phyloP scores from a whole-genome alignment of 1,284 basidiomycete genomes.

The Kalmanozyma brasiliensis region DNA sequence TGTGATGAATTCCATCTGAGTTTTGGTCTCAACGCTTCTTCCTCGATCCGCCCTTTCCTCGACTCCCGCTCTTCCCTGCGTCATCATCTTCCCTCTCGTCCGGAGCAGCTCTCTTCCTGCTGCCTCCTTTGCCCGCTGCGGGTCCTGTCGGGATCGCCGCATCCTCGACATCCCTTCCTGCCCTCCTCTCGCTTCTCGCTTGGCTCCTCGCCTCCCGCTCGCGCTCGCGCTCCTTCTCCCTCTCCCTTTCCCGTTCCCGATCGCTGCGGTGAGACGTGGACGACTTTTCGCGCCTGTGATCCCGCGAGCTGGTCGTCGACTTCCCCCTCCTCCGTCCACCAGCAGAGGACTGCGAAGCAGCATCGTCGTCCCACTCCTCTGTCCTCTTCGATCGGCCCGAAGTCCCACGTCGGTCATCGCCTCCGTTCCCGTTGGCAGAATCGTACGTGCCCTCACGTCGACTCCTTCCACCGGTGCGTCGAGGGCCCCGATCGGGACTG shows the following conservation, averaged over 20 bases:
- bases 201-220: slow-evolving; percentile 37
- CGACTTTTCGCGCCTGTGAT: slow-evolving; percentile 11
- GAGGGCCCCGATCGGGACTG: slow-evolving; percentile 1
- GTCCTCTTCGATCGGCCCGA: slow-evolving; percentile 16
- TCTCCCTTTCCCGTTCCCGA: slow-evolving; percentile 27
- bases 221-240: slow-evolving; percentile 29
- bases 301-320: too few relatives aligned
- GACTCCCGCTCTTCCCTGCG: slow-evolving; percentile 6
- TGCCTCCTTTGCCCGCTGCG: slow-evolving; percentile 15
- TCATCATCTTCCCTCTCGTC: slow-evolving; percentile 38
- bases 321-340: slow-evolving; percentile 12
- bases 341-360: slow-evolving; percentile 31
- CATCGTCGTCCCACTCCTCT: slow-evolving; percentile 34
- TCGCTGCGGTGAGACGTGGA: slow-evolving; percentile 23
- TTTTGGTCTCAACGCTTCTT: slow-evolving; percentile 32
- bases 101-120: slow-evolving; percentile 37
- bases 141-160: slow-evolving; percentile 14
- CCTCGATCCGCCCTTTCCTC: slow-evolving; percentile 8
- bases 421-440: slow-evolving; percentile 4
- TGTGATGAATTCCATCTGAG: too few relatives aligned
- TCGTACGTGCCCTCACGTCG: slow-evolving; percentile 30
- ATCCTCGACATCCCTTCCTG: slow-evolving; percentile 40
- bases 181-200: slow-evolving; percentile 34
- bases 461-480: slow-evolving; percentile 6
- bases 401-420: slow-evolving; percentile 8